These are phyloP conservation scores for Nothophytophthora sp. DNA, from an alignment of 352 stramenopile species.

Conservation along the genomic window DNA sequence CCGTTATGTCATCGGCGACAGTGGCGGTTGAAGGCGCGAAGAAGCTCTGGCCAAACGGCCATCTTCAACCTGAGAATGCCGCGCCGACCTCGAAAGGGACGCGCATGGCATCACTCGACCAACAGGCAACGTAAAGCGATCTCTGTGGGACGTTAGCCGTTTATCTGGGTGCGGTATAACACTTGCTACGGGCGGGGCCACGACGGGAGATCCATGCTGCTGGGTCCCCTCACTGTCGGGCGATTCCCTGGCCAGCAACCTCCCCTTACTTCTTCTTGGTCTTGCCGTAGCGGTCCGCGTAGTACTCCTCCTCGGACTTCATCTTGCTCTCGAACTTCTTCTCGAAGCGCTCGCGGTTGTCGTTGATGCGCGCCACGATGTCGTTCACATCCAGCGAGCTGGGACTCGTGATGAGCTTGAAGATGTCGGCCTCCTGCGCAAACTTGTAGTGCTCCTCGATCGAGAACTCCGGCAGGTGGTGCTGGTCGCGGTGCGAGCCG, in stretches of 20 bases:
- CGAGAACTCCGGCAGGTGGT: conserved; percentile 57
- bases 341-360: conserved; percentile 90
- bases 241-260: neutral
- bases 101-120: too few species aligned
- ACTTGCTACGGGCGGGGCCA: too few species aligned
- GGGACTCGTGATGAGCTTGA: conserved; percentile 75
- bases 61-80: too few species aligned
- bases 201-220: too few species aligned
- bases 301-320: conserved; percentile 93
- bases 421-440: conserved; percentile 81
- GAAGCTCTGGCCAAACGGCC: too few species aligned
- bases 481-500: conserved; percentile 83
- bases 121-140: too few species aligned
- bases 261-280: conserved; percentile 38
- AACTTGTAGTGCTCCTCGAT: conserved; percentile 83
- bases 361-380: conserved; percentile 89
- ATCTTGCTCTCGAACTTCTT: conserved; percentile 95
- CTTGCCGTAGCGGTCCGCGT: conserved; percentile 87
- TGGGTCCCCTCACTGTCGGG: too few species aligned
- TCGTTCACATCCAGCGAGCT: conserved; percentile 82
- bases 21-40: neutral
- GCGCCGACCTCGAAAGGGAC: too few species aligned
- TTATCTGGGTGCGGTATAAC: too few species aligned
- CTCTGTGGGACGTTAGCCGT: too few species aligned
- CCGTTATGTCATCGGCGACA: too few species aligned